Percentiles rank a stretch among this genome's conserved stretches.
Evolutionary conservation across 2,329 filamentous ascomycete genomes (phyloP).

Genomic region (Aspergillus neotritici): DNA sequence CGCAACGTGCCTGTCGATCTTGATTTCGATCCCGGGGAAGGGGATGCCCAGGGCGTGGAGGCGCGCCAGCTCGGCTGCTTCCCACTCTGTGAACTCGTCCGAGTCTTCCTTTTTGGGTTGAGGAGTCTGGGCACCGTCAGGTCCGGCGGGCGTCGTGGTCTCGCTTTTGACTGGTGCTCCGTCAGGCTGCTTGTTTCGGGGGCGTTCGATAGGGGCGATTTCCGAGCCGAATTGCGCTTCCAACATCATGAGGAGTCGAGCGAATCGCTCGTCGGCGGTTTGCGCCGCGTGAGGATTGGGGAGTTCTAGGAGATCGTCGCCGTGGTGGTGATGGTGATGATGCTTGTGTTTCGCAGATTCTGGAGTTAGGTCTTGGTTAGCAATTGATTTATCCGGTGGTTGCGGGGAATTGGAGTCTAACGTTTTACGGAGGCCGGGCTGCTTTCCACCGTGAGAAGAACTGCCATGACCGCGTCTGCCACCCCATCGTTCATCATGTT

Average conservation of each 20-base stretch:
- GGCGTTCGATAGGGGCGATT: constrained; percentile 68
- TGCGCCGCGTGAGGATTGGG: constrained; percentile 70
- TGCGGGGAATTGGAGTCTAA: constrained; percentile 39
- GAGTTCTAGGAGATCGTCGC: constrained; percentile 39
- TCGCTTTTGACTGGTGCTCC: constrained; percentile 15
- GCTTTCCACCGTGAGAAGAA: constrained; percentile 85
- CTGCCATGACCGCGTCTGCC: constrained; percentile 92
- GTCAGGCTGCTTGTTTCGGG: constrained; percentile 14
- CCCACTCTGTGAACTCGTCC: constrained; percentile 48
- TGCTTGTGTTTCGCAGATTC: constrained; percentile 59
- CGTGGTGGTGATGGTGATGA: constrained; percentile 41
- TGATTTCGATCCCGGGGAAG: constrained; percentile 81
- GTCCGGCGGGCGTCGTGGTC: background rate
- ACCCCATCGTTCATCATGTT: constrained; percentile 97
- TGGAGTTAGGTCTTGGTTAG: constrained; percentile 28
- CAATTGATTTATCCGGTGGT: background rate
- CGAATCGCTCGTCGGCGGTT: constrained; percentile 68
- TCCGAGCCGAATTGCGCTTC: constrained; percentile 94
- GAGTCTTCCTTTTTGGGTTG: constrained; percentile 35
- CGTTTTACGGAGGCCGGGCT: constrained; percentile 92
- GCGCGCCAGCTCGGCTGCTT: constrained; percentile 65
- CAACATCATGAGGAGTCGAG: constrained; percentile 87
- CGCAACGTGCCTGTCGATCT: constrained; percentile 79
- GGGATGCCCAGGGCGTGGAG: constrained; percentile 81
- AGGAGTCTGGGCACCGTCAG: constrained; percentile 11